Percentiles rank a stretch among this genome's conserved stretches.
Conservation (phyloP, 2,329 filamentous ascomycete genomes). For the Pezicula radicicola region DNA sequence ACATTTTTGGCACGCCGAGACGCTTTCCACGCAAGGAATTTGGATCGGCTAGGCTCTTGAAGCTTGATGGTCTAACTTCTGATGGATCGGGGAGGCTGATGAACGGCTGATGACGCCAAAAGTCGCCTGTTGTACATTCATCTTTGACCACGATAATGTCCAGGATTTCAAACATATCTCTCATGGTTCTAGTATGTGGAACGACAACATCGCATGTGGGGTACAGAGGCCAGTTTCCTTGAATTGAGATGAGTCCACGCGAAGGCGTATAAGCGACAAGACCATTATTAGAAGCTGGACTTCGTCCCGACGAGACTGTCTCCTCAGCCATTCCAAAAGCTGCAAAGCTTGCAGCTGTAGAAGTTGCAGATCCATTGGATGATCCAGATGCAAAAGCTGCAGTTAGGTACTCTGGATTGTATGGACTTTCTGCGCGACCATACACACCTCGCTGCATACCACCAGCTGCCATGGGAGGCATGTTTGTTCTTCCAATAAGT, state of each 20-base stretch:
- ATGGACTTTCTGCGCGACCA: conserved; percentile 53
- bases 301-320: conserved; percentile 53
- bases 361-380: conserved; percentile 52
- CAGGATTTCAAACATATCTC: conserved; percentile 47
- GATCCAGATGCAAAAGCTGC: conserved; percentile 55
- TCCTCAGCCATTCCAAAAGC: conserved; percentile 53
- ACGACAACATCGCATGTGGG: conserved; percentile 53
- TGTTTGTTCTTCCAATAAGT: conserved; percentile 54
- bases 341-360: conserved; percentile 47
- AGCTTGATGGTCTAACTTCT: conserved; percentile 30
- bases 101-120: conserved; percentile 49
- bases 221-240: conserved; percentile 53
- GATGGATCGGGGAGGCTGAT: conserved; percentile 35
- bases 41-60: conserved; percentile 10
- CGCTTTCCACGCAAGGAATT: conserved; percentile 38
- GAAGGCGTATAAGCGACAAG: conserved; percentile 55
- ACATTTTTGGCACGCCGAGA: conserved; percentile 49
- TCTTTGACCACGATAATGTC: conserved; percentile 45
- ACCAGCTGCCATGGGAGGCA: conserved; percentile 57
- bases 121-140: conserved; percentile 40
- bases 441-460: conserved; percentile 56
- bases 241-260: conserved; percentile 46
- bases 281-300: conserved; percentile 54
- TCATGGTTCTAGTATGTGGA: conserved; percentile 47
- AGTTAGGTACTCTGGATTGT: conserved; percentile 49